Percentiles rank a stretch among this genome's conserved stretches.
Evolutionary conservation across 306 rosid species (phyloP).

Genomic region (Biancaea sappan): DNA sequence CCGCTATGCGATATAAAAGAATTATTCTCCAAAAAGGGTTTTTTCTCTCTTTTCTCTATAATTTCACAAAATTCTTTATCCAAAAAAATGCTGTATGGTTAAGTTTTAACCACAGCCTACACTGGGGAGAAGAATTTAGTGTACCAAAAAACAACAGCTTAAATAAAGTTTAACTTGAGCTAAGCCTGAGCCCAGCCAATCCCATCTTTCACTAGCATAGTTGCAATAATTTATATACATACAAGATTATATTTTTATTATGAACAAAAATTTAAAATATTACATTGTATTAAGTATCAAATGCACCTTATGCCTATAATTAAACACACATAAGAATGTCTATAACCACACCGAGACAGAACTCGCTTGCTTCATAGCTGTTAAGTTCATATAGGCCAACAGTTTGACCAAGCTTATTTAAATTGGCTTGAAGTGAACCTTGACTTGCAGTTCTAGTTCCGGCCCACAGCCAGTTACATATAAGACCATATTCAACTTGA

Average conservation of each 20-base stretch:
- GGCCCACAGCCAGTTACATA: slow-evolving; percentile 1
- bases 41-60: no score
- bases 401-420: not conserved
- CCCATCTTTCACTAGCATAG: not conserved
- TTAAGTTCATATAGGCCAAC: slow-evolving; percentile 5
- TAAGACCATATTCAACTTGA: slow-evolving; percentile 27
- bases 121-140: not conserved
- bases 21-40: no score
- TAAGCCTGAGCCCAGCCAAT: slow-evolving; percentile 16
- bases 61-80: no score
- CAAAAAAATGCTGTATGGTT: not conserved
- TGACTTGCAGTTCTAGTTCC: no score
- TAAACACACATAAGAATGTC: not conserved
- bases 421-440: not conserved
- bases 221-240: not conserved
- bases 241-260: not conserved
- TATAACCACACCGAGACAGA: not conserved
- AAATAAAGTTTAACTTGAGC: not conserved
- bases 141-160: slow-evolving; percentile 4
- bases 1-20: no score
- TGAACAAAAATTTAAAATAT: slow-evolving; percentile 5
- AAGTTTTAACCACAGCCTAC: not conserved
- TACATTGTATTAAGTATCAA: not conserved
- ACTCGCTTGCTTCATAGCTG: slow-evolving; percentile 18
- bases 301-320: not conserved